Evolutionary conservation across 139 green algal genomes (phyloP).

Genomic region (Dunaliella primolecta): DNA sequence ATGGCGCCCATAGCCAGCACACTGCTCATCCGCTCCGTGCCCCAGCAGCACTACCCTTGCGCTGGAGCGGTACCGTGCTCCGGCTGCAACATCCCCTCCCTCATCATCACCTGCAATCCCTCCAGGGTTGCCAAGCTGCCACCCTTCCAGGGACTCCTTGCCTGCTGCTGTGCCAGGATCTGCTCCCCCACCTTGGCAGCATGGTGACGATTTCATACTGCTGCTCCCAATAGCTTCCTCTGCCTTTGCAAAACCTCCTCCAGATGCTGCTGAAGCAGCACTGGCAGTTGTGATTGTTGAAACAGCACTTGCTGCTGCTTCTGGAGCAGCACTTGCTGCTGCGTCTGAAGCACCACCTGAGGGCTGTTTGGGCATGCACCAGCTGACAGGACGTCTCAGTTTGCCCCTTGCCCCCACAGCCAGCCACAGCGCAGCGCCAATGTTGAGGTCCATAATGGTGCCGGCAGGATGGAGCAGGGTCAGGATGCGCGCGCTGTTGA

Average conservation of each 20-base stretch:
- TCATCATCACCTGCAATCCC: no score
- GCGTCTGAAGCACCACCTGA: background rate
- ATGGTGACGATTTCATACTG: no score
- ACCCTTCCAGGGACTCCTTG: background rate
- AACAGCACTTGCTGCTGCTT: conserved; percentile 8
- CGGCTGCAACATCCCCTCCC: no score
- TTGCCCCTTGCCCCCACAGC: conserved; percentile 54
- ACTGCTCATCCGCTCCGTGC: conserved; percentile 93
- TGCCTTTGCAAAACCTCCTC: no score
- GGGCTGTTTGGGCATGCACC: background rate
- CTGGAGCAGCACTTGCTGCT: no score
- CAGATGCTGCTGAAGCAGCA: no score
- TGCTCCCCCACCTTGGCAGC: background rate
- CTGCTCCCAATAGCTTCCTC: no score
- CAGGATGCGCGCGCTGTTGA: conserved; percentile 53
- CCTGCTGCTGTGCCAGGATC: background rate
- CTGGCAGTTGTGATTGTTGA: no score
- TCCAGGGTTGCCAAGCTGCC: no score
- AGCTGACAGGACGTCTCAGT: background rate
- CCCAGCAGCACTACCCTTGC: conserved; percentile 84
- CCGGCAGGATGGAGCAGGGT: conserved; percentile 71
- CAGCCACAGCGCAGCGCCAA: conserved; percentile 88
- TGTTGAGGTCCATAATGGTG: conserved; percentile 96
- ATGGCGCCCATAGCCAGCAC: conserved; percentile 89
- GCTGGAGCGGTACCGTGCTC: conserved; percentile 40